Percentiles rank a stretch among this genome's conserved stretches.
These are phyloP conservation scores for Isoetes taiwanensis DNA, from an alignment of 75 land plant species.

Conservation along the genomic window DNA sequence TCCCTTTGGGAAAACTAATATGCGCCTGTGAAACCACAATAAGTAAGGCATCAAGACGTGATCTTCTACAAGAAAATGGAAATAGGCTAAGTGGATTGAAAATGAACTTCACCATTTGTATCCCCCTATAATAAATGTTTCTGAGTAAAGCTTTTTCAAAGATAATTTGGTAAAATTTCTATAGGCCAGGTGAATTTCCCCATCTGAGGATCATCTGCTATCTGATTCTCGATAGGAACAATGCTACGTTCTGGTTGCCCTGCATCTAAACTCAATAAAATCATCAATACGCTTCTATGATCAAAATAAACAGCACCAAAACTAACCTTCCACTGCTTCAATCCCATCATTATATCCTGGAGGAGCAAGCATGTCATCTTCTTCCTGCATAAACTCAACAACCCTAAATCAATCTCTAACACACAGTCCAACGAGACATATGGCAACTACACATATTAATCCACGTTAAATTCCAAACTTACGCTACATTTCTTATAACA, in stretches of 20 bases:
- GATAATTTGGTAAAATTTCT: background rate
- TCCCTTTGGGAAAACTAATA: slow-evolving; percentile 5
- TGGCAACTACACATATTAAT: background rate
- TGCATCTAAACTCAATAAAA: background rate
- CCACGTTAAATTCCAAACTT: no score
- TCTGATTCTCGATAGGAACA: background rate
- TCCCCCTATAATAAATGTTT: slow-evolving; percentile 1
- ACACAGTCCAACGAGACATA: background rate
- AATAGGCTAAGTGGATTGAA: background rate
- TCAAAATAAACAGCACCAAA: background rate
- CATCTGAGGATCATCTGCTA: background rate
- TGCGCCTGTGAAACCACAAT: background rate
- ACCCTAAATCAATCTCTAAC: background rate
- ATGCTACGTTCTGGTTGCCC: background rate
- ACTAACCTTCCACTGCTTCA: slow-evolving; percentile 4
- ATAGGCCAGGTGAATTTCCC: slow-evolving; percentile 2
- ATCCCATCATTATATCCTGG: background rate
- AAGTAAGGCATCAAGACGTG: background rate
- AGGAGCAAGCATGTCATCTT: background rate
- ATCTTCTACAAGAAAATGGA: background rate
- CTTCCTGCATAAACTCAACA: background rate
- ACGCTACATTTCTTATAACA: no score
- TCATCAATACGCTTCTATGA: background rate
- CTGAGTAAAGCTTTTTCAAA: slow-evolving; percentile 1
- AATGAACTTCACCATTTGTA: background rate